Evolutionary conservation across 768 basidiomycete species (phyloP), one percentile per base, ranked within the genome.

Genomic region (Trametes coccinea): DNA sequence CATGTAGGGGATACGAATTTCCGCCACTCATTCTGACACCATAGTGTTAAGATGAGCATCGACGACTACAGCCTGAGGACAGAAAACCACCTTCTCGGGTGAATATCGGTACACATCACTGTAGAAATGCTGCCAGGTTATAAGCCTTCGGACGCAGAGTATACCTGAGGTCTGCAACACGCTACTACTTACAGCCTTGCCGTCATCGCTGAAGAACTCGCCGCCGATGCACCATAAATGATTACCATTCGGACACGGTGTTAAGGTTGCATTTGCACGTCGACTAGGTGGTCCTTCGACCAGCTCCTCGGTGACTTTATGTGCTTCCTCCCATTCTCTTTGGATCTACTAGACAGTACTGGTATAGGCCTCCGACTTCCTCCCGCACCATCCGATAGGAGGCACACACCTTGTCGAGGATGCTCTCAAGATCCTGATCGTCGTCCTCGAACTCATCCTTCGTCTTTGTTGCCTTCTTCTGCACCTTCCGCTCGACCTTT

Each of bases 161-260:
- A 22, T 55, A 47, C n/a, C 33, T 50, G 29, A 56, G 41, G 52
- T 2, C 48, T 11, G 2, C 33, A 44, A 39, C 54, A 13, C 1
- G 16, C 33, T 4, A 71, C 82, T 47, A 71, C 82, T 47, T 64
- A 92, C 89, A 14, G 92, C 88, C 70, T 85, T 90, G 10, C 85
- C 85, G 61, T 95, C 95, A 48, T 95, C 92, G 60, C 85, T 86
- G 70, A 94, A 95, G 72, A 87, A 93, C 70, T 94, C 93, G 5
- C 92, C 92, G 0, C 92, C 92, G 37, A 93, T 88, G 62, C 81
- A 88, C 90, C 89, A 95, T 0, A 95, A 77, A 71, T 93, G 82
- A 62, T 88, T 89, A 46, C 90, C 90, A 56, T 79, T 85, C 0
- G 93, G 93, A 73, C 89, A 93, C 0, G 91, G 76, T 0, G 88